These are phyloP conservation scores for Stephania cephalantha DNA, from an alignment of 164 flowering plant genomes.

Conservation along the genomic window DNA sequence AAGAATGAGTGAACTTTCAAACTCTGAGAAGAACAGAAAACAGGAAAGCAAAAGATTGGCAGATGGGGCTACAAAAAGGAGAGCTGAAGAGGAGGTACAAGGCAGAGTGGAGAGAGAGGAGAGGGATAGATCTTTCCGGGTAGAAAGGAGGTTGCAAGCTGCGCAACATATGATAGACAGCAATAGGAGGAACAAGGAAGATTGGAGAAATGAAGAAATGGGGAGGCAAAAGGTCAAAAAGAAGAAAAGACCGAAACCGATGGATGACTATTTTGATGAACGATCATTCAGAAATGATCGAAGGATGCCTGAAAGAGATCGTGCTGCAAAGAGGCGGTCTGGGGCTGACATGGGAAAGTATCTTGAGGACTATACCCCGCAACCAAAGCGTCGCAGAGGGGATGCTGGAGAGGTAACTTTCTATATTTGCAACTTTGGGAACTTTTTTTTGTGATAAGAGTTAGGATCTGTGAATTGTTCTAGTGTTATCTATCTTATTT, in stretches of 20 bases:
- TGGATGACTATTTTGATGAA: conserved; percentile 54
- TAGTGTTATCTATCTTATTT: background rate
- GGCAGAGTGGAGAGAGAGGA: conserved; percentile 42
- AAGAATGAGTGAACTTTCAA: conserved; percentile 60
- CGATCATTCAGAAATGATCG: conserved; percentile 44
- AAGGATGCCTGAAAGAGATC: conserved; percentile 53
- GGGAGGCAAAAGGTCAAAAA: conserved; percentile 55
- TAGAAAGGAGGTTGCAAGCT: conserved; percentile 37
- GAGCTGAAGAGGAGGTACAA: conserved; percentile 36
- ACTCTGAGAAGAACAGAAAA: conserved; percentile 37
- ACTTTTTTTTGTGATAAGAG: background rate
- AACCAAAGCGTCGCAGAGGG: conserved; percentile 81
- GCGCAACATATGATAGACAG: conserved; percentile 53
- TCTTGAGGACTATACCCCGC: conserved; percentile 45
- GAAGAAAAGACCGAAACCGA: conserved; percentile 38
- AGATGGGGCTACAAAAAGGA: conserved; percentile 34
- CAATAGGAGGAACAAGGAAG: conserved; percentile 44
- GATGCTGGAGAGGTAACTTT: conserved; percentile 71
- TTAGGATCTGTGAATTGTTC: too few species aligned
- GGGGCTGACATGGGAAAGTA: conserved; percentile 38
- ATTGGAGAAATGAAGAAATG: conserved; percentile 61
- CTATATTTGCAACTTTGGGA: background rate
- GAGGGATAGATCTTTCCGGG: conserved; percentile 32
- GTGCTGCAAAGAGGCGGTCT: conserved; percentile 47
- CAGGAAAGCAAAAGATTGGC: conserved; percentile 30